Evolutionary conservation across 176 grass and related monocot genomes (phyloP), one percentile per base, ranked within the genome.

Genomic region (Rhynchospora breviuscula): DNA sequence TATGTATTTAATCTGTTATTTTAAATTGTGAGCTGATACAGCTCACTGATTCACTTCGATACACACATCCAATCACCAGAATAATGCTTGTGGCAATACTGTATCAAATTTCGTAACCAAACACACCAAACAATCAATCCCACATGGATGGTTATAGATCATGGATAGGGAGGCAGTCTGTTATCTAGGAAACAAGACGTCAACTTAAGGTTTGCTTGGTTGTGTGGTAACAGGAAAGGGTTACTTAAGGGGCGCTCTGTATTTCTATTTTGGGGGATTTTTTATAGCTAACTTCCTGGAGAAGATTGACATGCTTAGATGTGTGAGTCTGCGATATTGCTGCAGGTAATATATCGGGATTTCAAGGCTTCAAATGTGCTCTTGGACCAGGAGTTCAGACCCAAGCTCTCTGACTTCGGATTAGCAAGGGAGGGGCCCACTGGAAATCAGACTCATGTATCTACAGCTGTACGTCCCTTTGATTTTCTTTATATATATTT

Each of bases 281-380:
- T n/a, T 52, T 18, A 48, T 69, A 35, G 17, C 21, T 2, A 31
- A 18, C 5, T 23, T 56, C 48, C 60, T 18, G 63, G 3, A 2
- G n/a, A 63, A 17, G 22, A 5, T 72, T n/a, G 63, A 8, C 84
- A 17, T 7, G 59, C 14, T 62, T 35, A 81, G 0, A 63, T 79
- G 46, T 31, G 58, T 60, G 18, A 60, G n/a, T 60, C 7, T 60
- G 18, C n/a, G 17, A 60, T 60, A 4, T 19, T 60, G 18, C 21
- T 17, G 6, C 47, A 92, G 90, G 87, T 92, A 54, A 95, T 95
- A 86, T 92, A 90, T 56, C 93, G 93, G 1, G 90, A 95, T 63
- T 95, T 95, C 66, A 95, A 95, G 67, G 93, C 93, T 29, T 88
- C 93, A 11, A 95, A 95, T 79, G 83, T 95, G 17, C 67, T 95